Evolutionary conservation across 2,329 filamentous ascomycete species (phyloP).

Genomic region (Botrytis sinoallii): DNA sequence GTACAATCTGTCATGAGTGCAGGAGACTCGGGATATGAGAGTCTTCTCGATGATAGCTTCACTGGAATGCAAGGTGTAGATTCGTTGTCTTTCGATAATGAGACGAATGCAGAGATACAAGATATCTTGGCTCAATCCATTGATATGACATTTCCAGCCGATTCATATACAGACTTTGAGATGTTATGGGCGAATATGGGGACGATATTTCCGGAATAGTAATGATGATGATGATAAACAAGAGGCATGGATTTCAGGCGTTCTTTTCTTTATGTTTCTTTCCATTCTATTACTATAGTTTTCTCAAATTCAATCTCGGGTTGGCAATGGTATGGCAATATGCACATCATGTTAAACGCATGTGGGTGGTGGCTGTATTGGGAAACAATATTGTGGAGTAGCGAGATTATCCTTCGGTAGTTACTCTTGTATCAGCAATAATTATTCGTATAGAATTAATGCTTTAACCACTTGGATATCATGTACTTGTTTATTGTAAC

Average conservation of each 20-base stretch:
- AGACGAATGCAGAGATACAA: constrained; percentile 17
- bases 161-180: constrained; percentile 22
- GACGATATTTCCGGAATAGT: constrained; percentile 9
- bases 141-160: constrained; percentile 22
- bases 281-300: constrained; percentile 1
- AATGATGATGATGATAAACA: constrained; percentile 43
- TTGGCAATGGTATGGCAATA: constrained; percentile 6
- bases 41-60: constrained; percentile 12
- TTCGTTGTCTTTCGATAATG: constrained; percentile 18
- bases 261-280: constrained; percentile 1
- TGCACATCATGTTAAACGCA: neutral
- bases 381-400: constrained; percentile 8
- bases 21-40: constrained; percentile 17
- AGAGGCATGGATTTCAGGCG: constrained; percentile 20
- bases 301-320: neutral
- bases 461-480: neutral
- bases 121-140: constrained; percentile 22
- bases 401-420: neutral
- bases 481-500: neutral
- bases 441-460: neutral
- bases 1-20: constrained; percentile 13
- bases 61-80: constrained; percentile 6
- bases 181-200: constrained; percentile 21
- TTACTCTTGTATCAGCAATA: neutral
- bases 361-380: neutral